Base-by-base conservation (phyloP, 2,329 filamentous ascomycete genomes). In the Trichothecium sympodiale region DNA sequence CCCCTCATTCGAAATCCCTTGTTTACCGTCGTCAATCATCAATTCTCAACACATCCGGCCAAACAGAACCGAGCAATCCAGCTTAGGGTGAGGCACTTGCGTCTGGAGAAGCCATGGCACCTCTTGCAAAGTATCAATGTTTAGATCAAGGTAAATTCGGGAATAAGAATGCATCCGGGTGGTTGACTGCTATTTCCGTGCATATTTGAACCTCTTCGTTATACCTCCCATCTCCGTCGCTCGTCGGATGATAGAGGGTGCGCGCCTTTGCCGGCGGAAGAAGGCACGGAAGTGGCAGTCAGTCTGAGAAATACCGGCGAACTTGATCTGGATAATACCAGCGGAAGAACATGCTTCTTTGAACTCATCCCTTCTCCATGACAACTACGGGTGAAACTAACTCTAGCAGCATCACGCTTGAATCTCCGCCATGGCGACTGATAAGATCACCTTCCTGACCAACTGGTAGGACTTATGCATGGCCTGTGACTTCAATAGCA, bases 281-380 rank as follows among this genome's bases (percentile, higher is more conserved):
- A 10, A 15, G 17, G 23, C 8, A 12, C 8, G 17, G 14, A 4
- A 20, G 25, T 5, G 32, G 12, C 6, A 14, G 17, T n/a, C 10
- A 30, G 56, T 79, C 77, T 82, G 77, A 82, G 77, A 83, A 72
- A 81, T 79, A 83, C 78, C 78, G 77, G 65, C 65, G 70, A 83
- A 85, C 80, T 84, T 84, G 80, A 83, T 82, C 78, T 82, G 77
- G 76, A 78, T 80, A 83, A 83, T 83, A 71, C 78, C 78, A 83
- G 80, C 80, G 81, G 79, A 84, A 84, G 80, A 76, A 84, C 74
- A 79, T 84, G 80, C 80, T 80, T 80, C 74, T 75, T 75, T 69
- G 62, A 57, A 55, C 56, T 52, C 40, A 38, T 16, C 33, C 32
- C 35, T 49, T 52, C 48, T 41, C n/a, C n/a, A n/a, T n/a, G n/a